A percentile compares a stretch with the other conserved stretches of the same genome.
Conservation (phyloP, 2,329 filamentous ascomycete species). For the Hymenoscyphus scutula region DNA sequence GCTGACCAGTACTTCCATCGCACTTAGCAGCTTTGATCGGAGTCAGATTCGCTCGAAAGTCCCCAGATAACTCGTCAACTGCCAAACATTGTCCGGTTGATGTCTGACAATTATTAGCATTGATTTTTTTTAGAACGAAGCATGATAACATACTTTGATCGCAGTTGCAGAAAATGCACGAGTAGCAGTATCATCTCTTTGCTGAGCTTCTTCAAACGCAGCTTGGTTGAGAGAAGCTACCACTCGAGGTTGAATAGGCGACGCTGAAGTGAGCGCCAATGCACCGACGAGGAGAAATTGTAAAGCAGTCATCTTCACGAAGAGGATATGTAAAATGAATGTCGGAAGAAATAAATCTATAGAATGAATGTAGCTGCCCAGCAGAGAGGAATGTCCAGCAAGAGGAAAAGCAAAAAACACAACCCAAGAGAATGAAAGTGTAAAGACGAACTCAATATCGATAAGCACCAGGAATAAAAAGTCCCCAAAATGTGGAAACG, state of each 20-base stretch:
- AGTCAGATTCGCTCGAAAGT: constrained; percentile 46
- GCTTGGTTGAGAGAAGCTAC: constrained; percentile 40
- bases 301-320: constrained; percentile 23
- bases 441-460: constrained; percentile 7
- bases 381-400: constrained; percentile 28
- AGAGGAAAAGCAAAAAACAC: constrained; percentile 9
- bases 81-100: constrained; percentile 43
- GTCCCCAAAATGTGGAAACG: not conserved
- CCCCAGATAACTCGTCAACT: constrained; percentile 44
- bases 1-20: constrained; percentile 41
- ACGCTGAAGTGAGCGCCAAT: constrained; percentile 24
- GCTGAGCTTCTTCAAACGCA: constrained; percentile 44
- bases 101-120: constrained; percentile 34
- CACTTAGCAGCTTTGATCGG: constrained; percentile 44
- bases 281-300: constrained; percentile 26
- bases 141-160: constrained; percentile 38
- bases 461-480: constrained; percentile 4
- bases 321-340: constrained; percentile 8
- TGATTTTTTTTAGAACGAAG: not conserved
- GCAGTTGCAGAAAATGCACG: constrained; percentile 41
- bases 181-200: constrained; percentile 43
- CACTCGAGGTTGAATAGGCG: constrained; percentile 29
- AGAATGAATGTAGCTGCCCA: constrained; percentile 25
- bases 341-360: constrained; percentile 2
- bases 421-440: constrained; percentile 9